Conservation (phyloP, 2,329 filamentous ascomycete genomes). For the Penicillium sp. region DNA sequence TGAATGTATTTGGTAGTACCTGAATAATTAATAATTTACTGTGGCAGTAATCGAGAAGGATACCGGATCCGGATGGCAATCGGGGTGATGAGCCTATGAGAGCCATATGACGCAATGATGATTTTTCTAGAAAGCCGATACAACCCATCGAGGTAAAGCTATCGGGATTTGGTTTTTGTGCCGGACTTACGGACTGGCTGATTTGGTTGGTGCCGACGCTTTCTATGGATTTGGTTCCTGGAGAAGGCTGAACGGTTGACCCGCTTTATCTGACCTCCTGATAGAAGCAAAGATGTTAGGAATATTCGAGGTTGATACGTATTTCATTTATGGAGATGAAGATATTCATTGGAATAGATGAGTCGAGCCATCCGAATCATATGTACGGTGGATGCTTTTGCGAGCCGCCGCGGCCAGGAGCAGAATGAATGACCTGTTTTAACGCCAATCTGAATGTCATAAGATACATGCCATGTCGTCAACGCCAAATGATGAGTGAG, state of each 20-base stretch:
- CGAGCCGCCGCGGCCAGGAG: not conserved
- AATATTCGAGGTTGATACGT: not conserved
- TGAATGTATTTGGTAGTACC: not conserved
- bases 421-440: not conserved
- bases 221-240: not conserved
- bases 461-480: constrained; percentile 4
- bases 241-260: not conserved
- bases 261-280: not conserved
- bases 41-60: not conserved
- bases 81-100: not conserved
- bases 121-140: not conserved
- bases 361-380: not conserved
- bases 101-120: not conserved
- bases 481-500: constrained; percentile 6
- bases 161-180: not conserved
- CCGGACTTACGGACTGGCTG: not conserved
- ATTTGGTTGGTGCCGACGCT: not conserved
- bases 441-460: not conserved
- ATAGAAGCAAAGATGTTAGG: not conserved
- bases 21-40: not conserved
- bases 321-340: not conserved
- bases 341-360: not conserved
- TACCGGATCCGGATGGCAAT: not conserved
- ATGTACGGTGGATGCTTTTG: not conserved
- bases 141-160: not conserved